These are phyloP conservation scores for Torulaspora gathmanii DNA, from an alignment of 805 yeast species.

Conservation along the genomic window DNA sequence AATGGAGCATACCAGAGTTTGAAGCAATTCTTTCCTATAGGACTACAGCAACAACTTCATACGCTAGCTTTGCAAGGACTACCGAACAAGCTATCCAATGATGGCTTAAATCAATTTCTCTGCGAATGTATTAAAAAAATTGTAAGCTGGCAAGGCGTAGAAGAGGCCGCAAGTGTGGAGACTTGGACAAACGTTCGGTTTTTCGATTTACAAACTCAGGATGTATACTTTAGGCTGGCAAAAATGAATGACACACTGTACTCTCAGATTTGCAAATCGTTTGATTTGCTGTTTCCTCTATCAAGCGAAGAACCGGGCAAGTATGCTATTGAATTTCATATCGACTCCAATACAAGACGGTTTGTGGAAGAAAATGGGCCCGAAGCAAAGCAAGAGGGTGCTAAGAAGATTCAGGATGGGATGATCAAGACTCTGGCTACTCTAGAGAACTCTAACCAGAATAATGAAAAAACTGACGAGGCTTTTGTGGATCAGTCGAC, in stretches of 20 bases:
- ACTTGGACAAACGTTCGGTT: conserved; percentile 18
- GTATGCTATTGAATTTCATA: conserved; percentile 12
- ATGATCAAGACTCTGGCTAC: not conserved
- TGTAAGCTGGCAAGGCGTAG: conserved; percentile 2
- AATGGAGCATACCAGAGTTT: conserved; percentile 14
- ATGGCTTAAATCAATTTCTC: conserved; percentile 15
- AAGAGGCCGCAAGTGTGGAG: conserved; percentile 4
- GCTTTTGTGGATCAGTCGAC: conserved; percentile 1
- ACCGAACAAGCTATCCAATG: conserved; percentile 13
- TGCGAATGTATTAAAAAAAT: conserved; percentile 1
- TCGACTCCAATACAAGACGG: conserved; percentile 20
- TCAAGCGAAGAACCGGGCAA: not conserved
- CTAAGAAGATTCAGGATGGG: not conserved
- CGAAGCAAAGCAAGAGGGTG: conserved; percentile 1
- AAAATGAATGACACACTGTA: conserved; percentile 5
- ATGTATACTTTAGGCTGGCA: conserved; percentile 17
- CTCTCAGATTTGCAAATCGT: conserved; percentile 3
- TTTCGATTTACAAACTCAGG: conserved; percentile 17
- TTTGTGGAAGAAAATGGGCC: conserved; percentile 14
- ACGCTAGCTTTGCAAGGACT: conserved; percentile 22
- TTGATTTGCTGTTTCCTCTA: conserved; percentile 3
- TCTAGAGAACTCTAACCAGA: not conserved
- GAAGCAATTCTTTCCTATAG: conserved; percentile 27
- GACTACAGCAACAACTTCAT: conserved; percentile 26
- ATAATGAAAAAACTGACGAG: conserved; percentile 4